Conservation (phyloP, 2,329 filamentous ascomycete genomes). For the Ceratocystis colombiana region DNA sequence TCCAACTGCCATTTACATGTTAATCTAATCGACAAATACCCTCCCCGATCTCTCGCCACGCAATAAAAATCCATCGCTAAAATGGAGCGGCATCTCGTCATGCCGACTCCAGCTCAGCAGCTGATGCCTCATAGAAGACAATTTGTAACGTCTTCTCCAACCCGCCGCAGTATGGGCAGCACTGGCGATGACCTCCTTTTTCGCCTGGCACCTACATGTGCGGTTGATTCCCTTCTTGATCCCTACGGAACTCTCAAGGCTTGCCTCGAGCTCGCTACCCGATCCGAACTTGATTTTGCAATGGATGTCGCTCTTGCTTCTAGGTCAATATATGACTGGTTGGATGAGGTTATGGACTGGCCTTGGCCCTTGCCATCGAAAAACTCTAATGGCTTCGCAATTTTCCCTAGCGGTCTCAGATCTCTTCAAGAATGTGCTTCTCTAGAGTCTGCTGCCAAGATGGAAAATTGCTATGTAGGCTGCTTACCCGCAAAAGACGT, state of each 20-base stretch:
- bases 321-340: slow-evolving; percentile 62
- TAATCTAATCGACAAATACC: not conserved
- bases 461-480: slow-evolving; percentile 42
- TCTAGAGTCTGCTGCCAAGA: slow-evolving; percentile 14
- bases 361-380: slow-evolving; percentile 42
- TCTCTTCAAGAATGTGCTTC: slow-evolving; percentile 17
- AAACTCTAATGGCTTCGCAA: slow-evolving; percentile 46
- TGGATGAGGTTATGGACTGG: slow-evolving; percentile 57
- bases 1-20: not conserved
- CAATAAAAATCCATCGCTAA: not conserved
- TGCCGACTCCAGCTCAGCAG: slow-evolving; percentile 34
- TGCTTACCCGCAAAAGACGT: slow-evolving; percentile 58
- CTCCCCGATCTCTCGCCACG: not conserved
- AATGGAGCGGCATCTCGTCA: slow-evolving; percentile 28
- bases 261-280: slow-evolving; percentile 54
- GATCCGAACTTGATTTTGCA: slow-evolving; percentile 60
- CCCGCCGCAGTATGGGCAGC: slow-evolving; percentile 33
- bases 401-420: slow-evolving; percentile 18
- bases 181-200: slow-evolving; percentile 48
- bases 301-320: slow-evolving; percentile 60
- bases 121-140: slow-evolving; percentile 33
- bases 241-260: slow-evolving; percentile 44
- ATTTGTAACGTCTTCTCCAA: slow-evolving; percentile 37
- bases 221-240: slow-evolving; percentile 49
- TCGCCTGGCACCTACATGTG: slow-evolving; percentile 50